These are phyloP conservation scores for Amanita exitialis DNA, from an alignment of 768 basidiomycete genomes.

Conservation along the genomic window DNA sequence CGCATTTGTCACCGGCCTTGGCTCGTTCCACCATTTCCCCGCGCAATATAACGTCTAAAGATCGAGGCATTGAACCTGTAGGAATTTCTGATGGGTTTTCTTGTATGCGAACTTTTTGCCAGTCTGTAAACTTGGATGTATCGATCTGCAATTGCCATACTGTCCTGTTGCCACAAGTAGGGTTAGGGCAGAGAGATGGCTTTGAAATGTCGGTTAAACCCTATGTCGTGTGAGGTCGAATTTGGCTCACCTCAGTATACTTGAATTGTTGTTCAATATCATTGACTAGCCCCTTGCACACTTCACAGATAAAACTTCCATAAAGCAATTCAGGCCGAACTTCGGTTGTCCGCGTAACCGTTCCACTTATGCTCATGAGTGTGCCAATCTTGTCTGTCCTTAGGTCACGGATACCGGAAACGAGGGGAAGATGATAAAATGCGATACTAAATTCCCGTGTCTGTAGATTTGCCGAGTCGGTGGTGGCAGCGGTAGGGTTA, in stretches of 20 bases:
- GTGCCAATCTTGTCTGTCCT: constrained; percentile 91
- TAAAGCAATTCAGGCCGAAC: constrained; percentile 91
- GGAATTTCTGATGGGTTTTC: constrained; percentile 99
- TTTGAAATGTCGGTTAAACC: constrained; percentile 21
- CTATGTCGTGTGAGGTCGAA: neutral
- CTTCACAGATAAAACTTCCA: constrained; percentile 89
- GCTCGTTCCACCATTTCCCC: constrained; percentile 97
- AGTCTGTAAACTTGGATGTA: constrained; percentile 93
- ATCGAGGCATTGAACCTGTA: constrained; percentile 96
- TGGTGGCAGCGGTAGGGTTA: constrained; percentile 81
- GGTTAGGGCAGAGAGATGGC: constrained; percentile 92
- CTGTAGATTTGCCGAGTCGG: constrained; percentile 80
- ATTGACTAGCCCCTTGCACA: constrained; percentile 75
- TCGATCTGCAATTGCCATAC: constrained; percentile 96
- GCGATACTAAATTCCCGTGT: constrained; percentile 93
- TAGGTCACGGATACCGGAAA: constrained; percentile 90
- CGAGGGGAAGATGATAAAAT: constrained; percentile 89
- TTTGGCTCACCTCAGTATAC: constrained; percentile 76
- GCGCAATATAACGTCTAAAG: constrained; percentile 90
- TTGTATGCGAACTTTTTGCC: constrained; percentile 99
- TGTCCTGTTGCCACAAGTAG: constrained; percentile 81
- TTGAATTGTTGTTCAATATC: constrained; percentile 99
- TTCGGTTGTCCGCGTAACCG: constrained; percentile 95
- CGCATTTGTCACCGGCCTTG: constrained; percentile 97
- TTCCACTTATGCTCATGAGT: constrained; percentile 91